These are phyloP conservation scores for Chiua virens DNA, from an alignment of 768 basidiomycete genomes.

Conservation along the genomic window DNA sequence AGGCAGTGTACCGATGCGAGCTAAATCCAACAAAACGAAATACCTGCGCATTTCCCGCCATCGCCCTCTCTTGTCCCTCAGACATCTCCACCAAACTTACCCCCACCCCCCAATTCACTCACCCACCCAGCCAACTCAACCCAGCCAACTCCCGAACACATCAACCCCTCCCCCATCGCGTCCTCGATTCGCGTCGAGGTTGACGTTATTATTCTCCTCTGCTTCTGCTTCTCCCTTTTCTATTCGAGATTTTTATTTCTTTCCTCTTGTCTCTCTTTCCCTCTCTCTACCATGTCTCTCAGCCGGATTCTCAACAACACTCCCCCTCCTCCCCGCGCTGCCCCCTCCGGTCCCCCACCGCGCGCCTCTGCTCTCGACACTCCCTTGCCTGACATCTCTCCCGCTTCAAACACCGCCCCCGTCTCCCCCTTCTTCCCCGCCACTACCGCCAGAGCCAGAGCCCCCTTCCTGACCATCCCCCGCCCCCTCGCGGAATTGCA, in stretches of 20 bases:
- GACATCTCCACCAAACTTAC: slow-evolving; percentile 7
- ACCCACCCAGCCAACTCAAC: background rate
- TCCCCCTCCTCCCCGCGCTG: slow-evolving; percentile 40
- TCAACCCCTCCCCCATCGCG: background rate
- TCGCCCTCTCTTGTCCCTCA: slow-evolving; percentile 22
- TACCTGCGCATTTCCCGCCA: slow-evolving; percentile 33
- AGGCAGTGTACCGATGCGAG: slow-evolving; percentile 34
- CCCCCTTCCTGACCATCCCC: slow-evolving; percentile 32
- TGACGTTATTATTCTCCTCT: background rate
- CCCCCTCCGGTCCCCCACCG: slow-evolving; percentile 23
- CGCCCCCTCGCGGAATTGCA: slow-evolving; percentile 31
- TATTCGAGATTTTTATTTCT: background rate
- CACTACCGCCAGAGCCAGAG: slow-evolving; percentile 30
- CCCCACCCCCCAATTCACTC: background rate
- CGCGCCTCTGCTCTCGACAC: slow-evolving; percentile 24
- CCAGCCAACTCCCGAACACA: background rate
- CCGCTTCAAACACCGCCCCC: slow-evolving; percentile 13
- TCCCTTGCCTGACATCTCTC: slow-evolving; percentile 23
- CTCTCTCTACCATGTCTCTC: slow-evolving; percentile 59
- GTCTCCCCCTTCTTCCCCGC: slow-evolving; percentile 21
- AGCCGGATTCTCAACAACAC: slow-evolving; percentile 80
- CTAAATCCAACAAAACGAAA: slow-evolving; percentile 39
- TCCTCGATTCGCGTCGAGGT: background rate
- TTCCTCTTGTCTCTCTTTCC: background rate
- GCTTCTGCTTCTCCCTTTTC: background rate